These are phyloP conservation scores for Emiliania huxleyi DNA, from an alignment of 78 protist species.

Conservation along the genomic window DNA sequence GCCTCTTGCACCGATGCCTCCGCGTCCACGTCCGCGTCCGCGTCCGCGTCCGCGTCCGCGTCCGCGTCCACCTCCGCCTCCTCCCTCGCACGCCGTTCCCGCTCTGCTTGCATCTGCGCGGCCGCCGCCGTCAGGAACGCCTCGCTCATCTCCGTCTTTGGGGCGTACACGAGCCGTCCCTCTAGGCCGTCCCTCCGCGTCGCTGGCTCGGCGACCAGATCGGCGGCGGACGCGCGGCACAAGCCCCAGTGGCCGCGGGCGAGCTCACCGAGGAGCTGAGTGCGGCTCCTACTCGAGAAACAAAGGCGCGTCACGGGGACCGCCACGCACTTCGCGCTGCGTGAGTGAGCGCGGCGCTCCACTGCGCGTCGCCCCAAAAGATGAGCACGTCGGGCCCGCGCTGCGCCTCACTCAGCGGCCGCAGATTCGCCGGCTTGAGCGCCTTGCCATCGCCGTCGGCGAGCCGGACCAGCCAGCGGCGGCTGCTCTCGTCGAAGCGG, in stretches of 20 bases:
- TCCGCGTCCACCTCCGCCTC: not conserved
- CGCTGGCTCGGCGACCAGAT: not conserved
- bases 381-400: not conserved
- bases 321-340: not conserved
- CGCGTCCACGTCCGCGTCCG: not conserved
- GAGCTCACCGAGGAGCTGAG: slow-evolving; percentile 29
- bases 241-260: slow-evolving; percentile 25
- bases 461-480: slow-evolving; percentile 13
- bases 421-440: not conserved
- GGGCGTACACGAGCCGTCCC: slow-evolving; percentile 3
- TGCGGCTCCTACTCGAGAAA: too few species aligned
- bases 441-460: not conserved
- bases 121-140: not conserved
- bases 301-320: not conserved
- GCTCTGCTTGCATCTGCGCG: not conserved
- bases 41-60: not conserved
- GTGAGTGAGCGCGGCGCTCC: not conserved
- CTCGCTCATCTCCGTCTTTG: slow-evolving; percentile 20
- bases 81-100: not conserved
- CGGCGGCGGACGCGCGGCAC: not conserved
- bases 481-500: not conserved
- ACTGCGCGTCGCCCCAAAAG: not conserved
- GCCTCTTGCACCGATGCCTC: too few species aligned
- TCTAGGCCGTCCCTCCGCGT: not conserved
- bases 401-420: not conserved